Base-by-base conservation (phyloP, 495 filamentous ascomycete genomes). In the Penicillium taxi region DNA sequence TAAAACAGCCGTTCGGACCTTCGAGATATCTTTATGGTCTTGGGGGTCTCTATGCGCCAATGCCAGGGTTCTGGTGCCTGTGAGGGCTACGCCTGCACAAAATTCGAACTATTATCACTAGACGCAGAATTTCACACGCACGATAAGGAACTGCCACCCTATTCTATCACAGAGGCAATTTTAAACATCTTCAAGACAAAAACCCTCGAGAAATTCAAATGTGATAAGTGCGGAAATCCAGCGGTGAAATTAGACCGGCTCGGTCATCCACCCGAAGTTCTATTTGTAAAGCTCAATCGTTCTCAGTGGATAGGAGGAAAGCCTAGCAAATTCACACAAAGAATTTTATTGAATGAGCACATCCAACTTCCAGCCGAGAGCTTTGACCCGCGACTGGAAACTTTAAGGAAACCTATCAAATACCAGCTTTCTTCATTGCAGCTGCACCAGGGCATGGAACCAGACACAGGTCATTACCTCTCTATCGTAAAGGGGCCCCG, bases 351-450 rank as follows among this genome's bases (percentile, higher is more conserved):
- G n/a, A n/a, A n/a, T n/a, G n/a, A n/a, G n/a, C n/a, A n/a, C n/a
- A n/a, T n/a, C n/a, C n/a, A n/a, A n/a, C n/a, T n/a, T n/a, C n/a
- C n/a, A n/a, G n/a, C n/a, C n/a, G n/a, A 25, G 1, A 25, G 16
- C 12, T 22, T 50, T 0, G 32, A 43, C 27, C 26, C 40, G 2
- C 27, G 30, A 6, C 12, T 26, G 3, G 9, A 3, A 16, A 29
- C n/a, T n/a, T 13, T 17, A 5, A 24, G 13, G 13, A 23, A 34
- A 6, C 18, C 35, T 19, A 11, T 51, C 18, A 4, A 23, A 8
- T 66, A 66, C 39, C 45, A 56, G 22, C 41, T 63, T 6, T 54
- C 47, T 21, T 37, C 45, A 3, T 41, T 59, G 23, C 41, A 61
- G 8, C 43, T 58, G 21, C 62, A 67, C 35, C 4, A 16, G 0